Base-by-base conservation (phyloP, 2,329 filamentous ascomycete species). In the Ceratocystis albifundus region DNA sequence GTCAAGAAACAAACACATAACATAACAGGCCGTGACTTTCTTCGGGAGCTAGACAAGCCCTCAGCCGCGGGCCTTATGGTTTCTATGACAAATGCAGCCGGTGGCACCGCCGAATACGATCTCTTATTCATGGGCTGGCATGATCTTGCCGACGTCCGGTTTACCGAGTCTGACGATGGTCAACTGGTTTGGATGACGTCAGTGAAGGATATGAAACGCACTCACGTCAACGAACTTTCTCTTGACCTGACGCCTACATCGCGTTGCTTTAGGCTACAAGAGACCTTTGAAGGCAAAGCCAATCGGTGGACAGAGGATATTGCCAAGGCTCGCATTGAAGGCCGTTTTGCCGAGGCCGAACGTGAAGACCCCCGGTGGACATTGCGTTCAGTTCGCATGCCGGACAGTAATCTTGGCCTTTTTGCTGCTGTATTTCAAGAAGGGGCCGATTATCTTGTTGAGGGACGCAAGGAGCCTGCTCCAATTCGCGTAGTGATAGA, bases 41-140 rank as follows among this genome's bases (percentile, higher is more conserved):
- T 95, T 65, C 86, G 91, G 2, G 91, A 96, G 71, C 81, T 96
- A 45, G 92, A 96, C 72, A 92, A 89, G 71, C 88, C 88, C 25
- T 88, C 85, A 1, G 80, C 84, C 1, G 83, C 85, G 48, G 81
- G 81, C 2, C 77, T 87, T 67, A 79, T 87, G 68, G 82, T 82
- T 30, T 84, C 83, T 8, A 84, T 86, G 79, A 86, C 83, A 10
- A 85, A 85, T 68, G 81, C 81, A 28, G 84, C 80, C 32, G 84
- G 80, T 41, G 85, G 84, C 0, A 79, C 80, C 8, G 82, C 82
- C 10, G 78, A 80, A 0, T 87, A 86, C 69, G 90, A 95, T 61
- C 83, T 96, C 61, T 82, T 82, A 0, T 94, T 96, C 71, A 81
- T 83, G 8, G 88, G 89, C 25, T 89, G 88, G 76, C 82, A 92